Conservation (phyloP, 139 green algal genomes). For the Coelastrella sp. region DNA sequence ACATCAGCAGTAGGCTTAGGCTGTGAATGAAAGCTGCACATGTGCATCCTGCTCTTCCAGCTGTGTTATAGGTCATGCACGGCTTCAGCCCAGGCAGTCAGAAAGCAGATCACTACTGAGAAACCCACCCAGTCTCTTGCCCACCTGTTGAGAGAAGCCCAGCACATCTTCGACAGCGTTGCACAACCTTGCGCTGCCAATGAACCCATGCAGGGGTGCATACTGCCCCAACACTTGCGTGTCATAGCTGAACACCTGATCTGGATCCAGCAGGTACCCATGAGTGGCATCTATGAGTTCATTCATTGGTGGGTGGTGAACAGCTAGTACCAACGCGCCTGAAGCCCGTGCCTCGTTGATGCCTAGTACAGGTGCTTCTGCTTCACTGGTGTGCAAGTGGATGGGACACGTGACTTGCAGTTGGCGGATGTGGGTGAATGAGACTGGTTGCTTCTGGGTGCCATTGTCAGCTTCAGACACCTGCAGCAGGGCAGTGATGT, state of each 20-base stretch:
- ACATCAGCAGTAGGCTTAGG: too few relatives aligned
- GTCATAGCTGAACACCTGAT: not conserved
- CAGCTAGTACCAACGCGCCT: not conserved
- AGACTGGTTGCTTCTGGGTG: not conserved
- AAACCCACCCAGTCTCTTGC: not conserved
- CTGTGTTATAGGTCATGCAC: too few relatives aligned
- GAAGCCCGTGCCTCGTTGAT: constrained; percentile 35
- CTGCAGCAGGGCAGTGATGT: not conserved
- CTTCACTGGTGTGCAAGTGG: constrained; percentile 28
- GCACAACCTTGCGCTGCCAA: not conserved
- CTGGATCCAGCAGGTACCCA: not conserved
- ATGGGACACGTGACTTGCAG: not conserved
- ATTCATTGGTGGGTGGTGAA: constrained; percentile 35
- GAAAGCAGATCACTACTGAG: not conserved
- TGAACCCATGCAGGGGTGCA: not conserved
- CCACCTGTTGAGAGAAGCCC: not conserved
- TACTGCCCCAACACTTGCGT: not conserved
- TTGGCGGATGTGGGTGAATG: not conserved
- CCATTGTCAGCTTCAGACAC: not conserved
- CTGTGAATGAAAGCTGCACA: too few relatives aligned
- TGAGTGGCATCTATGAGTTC: not conserved
- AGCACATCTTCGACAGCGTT: constrained; percentile 5
- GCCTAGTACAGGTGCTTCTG: constrained; percentile 22
- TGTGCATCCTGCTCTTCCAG: too few relatives aligned
- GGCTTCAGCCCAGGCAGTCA: not conserved